phyloP scores from a whole-genome alignment of 257 asterid genomes.

The Capsicum chinense region DNA sequence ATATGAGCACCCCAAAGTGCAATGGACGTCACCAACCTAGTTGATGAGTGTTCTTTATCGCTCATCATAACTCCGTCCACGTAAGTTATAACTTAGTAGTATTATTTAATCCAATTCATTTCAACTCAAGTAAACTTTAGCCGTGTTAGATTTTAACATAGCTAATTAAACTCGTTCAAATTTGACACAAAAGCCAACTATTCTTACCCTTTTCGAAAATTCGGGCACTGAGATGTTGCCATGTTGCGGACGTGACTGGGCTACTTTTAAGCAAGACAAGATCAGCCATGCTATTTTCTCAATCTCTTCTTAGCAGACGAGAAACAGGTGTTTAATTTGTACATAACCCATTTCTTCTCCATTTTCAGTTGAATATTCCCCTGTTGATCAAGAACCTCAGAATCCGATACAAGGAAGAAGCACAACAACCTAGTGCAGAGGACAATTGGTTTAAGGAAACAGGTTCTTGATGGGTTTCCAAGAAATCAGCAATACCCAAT shows the following conservation, averaged over 20 bases:
- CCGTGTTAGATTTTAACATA: too few relatives aligned
- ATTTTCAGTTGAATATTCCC: constrained; percentile 40
- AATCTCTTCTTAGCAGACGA: constrained; percentile 44
- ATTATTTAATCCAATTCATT: too few relatives aligned
- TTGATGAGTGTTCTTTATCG: too few relatives aligned
- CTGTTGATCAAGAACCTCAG: constrained; percentile 64
- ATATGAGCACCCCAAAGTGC: too few relatives aligned
- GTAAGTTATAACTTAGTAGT: too few relatives aligned
- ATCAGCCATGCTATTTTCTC: constrained; percentile 49
- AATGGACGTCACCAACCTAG: too few relatives aligned
- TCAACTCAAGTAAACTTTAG: too few relatives aligned
- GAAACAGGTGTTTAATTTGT: constrained; percentile 57
- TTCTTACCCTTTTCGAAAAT: constrained; percentile 21
- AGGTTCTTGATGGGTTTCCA: constrained; percentile 53
- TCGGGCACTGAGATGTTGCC: constrained; percentile 52
- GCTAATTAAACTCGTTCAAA: background rate
- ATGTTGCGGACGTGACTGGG: constrained; percentile 62
- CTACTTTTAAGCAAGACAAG: constrained; percentile 54
- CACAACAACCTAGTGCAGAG: constrained; percentile 49
- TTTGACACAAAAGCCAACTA: too few relatives aligned
- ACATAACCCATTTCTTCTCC: constrained; percentile 34
- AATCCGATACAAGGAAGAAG: constrained; percentile 53
- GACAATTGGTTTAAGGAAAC: constrained; percentile 55
- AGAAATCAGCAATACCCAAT: constrained; percentile 60
- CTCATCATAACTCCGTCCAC: too few relatives aligned